Base-by-base conservation (phyloP, 148 eudicot genomes). In the Pharnaceum exiguum region DNA sequence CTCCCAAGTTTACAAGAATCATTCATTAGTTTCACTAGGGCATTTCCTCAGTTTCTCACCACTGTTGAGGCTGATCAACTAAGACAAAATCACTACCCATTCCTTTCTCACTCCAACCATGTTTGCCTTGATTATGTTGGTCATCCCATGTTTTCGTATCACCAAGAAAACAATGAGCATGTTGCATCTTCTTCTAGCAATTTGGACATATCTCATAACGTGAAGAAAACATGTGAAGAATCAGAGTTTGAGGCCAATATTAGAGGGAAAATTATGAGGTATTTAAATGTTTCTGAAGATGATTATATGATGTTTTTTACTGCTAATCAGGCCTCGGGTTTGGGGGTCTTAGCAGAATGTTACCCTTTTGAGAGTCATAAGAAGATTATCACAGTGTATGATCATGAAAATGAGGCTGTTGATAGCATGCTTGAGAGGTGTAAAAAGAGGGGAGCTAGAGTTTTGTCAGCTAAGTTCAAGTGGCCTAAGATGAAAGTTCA, bases 71-170 rank as follows among this genome's bases (percentile, higher is more conserved):
- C 82, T 7, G 97, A 90, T 51, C 61, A 77, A 33, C 70, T 87
- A 29, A 68, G 97, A 17, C 65, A 48, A 8, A 60, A 35, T 27
- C 79, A 90, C 2, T 86, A 74, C 62, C 50, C 45, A 23, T 91
- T 86, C 45, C 82, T 86, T n/a, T 54, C 73, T 10, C 22, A 25
- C 23, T 62, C 81, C 0, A 71, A 72, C 40, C 79, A 66, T 29
- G 86, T 80, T 17, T 86, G 85, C 31, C 82, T 86, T n/a, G 97
- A 90, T 60, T 86, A 86, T 53, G 37, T 36, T 13, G 97, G 97
- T 11, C 79, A 84, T 46, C 77, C 91, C 17, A 83, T 90, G 40
- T 86, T 86, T 56, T 80, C 91, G 0, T 73, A 12, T 10, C 16
- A 65, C 1, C 22, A 15, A 19, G 61, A 24, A 23, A 26, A 6